Base-by-base conservation (phyloP, 2,329 filamentous ascomycete genomes). In the Lachnellula cervina region DNA sequence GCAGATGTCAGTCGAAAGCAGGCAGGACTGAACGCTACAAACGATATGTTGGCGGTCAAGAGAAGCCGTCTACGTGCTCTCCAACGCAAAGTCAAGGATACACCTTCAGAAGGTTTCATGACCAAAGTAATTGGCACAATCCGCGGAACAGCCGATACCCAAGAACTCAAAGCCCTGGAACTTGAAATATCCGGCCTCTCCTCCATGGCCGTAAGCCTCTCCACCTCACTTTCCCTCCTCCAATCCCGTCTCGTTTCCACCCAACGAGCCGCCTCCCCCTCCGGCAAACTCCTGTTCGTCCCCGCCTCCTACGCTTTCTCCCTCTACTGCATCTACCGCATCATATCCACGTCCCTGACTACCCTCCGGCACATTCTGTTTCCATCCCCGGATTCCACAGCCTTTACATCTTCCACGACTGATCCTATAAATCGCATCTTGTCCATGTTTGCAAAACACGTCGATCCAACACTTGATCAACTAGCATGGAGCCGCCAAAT, bases 391-490 rank as follows among this genome's bases (percentile, higher is more conserved):
- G 59, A 52, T 77, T 77, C 56, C 73, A 75, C 54, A 25, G 62
- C 37, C 14, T 61, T 62, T 53, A 63, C 63, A 43, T 81, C 38
- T 86, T 90, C 71, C 80, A 86, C 28, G 82, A 82, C 84, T 16
- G 91, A 96, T 68, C 90, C 90, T 0, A 88, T 96, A 69, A 95
- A 88, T 73, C 88, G 90, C 61, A 80, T 93, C 59, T 81, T 96
- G 8, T 88, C 89, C 5, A 78, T 95, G 13, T 74, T 96, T 17
- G 89, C 89, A 4, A 86, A 87, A 54, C 89, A 95, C 73, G 92
- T 89, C 82, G 89, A 95, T 68, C 88, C 89, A 2, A 83, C 86
- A 58, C 80, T 96, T 25, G 88, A 96, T 72, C 88, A 90, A 66
- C 80, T 84, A 11, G 88, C 89, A 9, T 95, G 90, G 89, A 86